Evolutionary conservation across 139 green algal genomes (phyloP).

Genomic region (Eudorina sp.): DNA sequence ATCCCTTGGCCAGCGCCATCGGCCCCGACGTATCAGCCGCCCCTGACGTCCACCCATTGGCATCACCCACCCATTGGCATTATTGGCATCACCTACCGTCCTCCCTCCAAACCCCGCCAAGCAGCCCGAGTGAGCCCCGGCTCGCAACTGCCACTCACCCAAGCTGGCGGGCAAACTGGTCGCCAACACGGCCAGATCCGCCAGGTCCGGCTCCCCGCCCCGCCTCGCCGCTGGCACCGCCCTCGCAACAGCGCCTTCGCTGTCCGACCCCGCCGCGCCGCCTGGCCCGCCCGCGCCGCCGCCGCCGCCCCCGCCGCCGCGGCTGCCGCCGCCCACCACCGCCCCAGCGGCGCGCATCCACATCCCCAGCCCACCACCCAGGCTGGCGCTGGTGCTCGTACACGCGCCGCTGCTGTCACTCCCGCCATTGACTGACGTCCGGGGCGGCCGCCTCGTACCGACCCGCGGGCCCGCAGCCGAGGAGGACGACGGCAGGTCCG

Average conservation of each 20-base stretch:
- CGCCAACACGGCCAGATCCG: conserved; percentile 36
- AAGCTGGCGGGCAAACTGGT: conserved; percentile 34
- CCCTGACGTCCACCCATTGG: too few species aligned
- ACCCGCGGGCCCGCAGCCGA: neutral
- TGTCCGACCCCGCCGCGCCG: neutral
- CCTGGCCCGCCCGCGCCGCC: neutral
- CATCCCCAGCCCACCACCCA: neutral
- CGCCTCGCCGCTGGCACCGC: neutral
- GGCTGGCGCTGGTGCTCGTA: neutral
- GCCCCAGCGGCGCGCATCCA: neutral
- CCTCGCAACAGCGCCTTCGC: neutral
- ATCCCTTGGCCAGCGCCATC: too few species aligned
- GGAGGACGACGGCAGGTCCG: neutral
- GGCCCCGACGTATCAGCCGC: too few species aligned
- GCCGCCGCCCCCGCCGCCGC: neutral
- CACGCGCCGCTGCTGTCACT: conserved; percentile 26
- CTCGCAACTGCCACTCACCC: conserved; percentile 34
- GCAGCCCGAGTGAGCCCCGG: too few species aligned
- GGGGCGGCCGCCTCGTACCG: neutral
- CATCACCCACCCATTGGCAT: too few species aligned
- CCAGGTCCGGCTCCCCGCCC: conserved; percentile 18
- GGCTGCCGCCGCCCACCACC: neutral
- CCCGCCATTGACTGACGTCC: neutral
- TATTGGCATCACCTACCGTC: neutral
- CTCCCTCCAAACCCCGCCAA: neutral